phyloP scores from a whole-genome alignment of 2,329 filamentous ascomycete genomes.

The Apiospora rasikravindrae region DNA sequence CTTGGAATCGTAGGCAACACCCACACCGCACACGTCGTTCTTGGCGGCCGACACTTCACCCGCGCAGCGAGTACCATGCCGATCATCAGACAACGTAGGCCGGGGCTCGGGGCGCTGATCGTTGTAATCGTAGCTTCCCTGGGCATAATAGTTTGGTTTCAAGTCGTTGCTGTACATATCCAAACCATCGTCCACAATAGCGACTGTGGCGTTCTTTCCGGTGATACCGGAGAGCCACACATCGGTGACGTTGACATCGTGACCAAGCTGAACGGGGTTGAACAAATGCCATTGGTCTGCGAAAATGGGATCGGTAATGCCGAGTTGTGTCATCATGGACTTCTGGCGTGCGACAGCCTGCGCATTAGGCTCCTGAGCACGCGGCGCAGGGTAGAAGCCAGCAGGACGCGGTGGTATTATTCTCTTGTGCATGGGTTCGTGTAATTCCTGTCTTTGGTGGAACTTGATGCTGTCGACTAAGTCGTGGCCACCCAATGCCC shows the following conservation, averaged over 20 bases:
- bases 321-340: conserved; percentile 67
- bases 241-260: conserved; percentile 96
- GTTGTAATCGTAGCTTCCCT: conserved; percentile 96
- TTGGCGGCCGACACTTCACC: conserved; percentile 92
- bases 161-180: conserved; percentile 96
- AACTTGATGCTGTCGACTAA: conserved; percentile 77
- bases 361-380: conserved; percentile 35
- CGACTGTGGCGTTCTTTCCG: conserved; percentile 85
- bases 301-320: conserved; percentile 90
- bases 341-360: conserved; percentile 62
- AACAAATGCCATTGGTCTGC: conserved; percentile 93
- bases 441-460: conserved; percentile 73
- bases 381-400: conserved; percentile 31
- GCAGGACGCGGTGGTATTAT: conserved; percentile 47
- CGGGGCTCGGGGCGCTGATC: conserved; percentile 79
- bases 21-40: conserved; percentile 94
- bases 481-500: conserved; percentile 57
- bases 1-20: conserved; percentile 89
- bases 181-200: conserved; percentile 93
- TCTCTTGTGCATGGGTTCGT: conserved; percentile 59
- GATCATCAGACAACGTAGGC: conserved; percentile 83
- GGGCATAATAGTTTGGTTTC: conserved; percentile 90
- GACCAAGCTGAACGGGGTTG: conserved; percentile 79
- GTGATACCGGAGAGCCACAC: conserved; percentile 92
- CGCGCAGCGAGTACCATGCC: conserved; percentile 91